Evolutionary conservation across 345 rosid genomes (phyloP).

Genomic region (Eucalyptus erythrocorys): DNA sequence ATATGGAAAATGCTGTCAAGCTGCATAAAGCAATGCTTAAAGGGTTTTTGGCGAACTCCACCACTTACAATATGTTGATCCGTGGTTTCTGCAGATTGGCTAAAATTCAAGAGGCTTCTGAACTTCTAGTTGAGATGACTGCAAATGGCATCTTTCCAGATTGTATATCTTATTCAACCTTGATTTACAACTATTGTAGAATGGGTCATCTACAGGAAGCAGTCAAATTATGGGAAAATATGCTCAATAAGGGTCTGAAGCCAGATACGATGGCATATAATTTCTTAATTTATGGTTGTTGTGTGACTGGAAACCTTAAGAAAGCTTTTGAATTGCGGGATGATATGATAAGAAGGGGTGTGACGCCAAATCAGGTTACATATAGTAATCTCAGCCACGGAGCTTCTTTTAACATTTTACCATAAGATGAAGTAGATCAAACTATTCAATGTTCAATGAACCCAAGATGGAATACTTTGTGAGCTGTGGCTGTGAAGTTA

Average conservation of each 20-base stretch:
- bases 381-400: not conserved
- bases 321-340: slow-evolving; percentile 55
- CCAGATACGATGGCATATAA: slow-evolving; percentile 70
- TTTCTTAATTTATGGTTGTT: slow-evolving; percentile 59
- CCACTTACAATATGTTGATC: slow-evolving; percentile 65
- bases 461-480: not conserved
- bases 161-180: slow-evolving; percentile 76
- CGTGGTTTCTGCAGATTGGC: slow-evolving; percentile 75
- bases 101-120: slow-evolving; percentile 48
- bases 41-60: slow-evolving; percentile 55
- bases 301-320: slow-evolving; percentile 36
- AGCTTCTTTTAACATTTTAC: not conserved
- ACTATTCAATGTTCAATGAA: not conserved
- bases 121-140: slow-evolving; percentile 45
- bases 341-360: slow-evolving; percentile 60
- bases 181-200: slow-evolving; percentile 57
- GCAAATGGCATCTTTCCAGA: slow-evolving; percentile 53
- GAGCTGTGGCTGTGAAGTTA: not conserved
- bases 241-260: slow-evolving; percentile 50
- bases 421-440: not conserved
- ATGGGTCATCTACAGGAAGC: slow-evolving; percentile 50
- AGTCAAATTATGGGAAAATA: slow-evolving; percentile 51
- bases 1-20: slow-evolving; percentile 58
- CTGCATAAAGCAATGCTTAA: slow-evolving; percentile 57
- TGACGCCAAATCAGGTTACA: slow-evolving; percentile 16